phyloP scores from a whole-genome alignment of 1,139 yeast species.

The Pichia sp. region DNA sequence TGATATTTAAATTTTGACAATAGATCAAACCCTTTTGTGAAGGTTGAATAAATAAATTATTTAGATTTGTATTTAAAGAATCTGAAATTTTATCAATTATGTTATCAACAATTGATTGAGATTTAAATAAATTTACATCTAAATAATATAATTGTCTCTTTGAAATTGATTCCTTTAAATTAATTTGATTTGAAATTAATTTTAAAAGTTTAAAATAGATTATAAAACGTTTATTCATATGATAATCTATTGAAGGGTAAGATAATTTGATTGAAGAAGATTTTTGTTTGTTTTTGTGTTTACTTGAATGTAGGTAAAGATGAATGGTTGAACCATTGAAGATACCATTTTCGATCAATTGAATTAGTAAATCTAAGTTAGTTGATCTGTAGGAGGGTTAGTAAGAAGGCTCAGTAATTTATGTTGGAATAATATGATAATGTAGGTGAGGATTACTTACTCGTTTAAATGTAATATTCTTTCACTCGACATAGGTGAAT shows the following conservation, averaged over 20 bases:
- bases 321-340: constrained; percentile 8
- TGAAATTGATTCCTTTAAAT: constrained; percentile 32
- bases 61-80: constrained; percentile 27
- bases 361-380: not conserved
- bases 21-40: constrained; percentile 57
- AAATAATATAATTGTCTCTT: constrained; percentile 60
- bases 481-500: too few relatives aligned
- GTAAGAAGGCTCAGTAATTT: not conserved
- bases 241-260: constrained; percentile 18
- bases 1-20: too few relatives aligned
- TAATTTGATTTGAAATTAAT: constrained; percentile 18
- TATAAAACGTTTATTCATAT: constrained; percentile 17
- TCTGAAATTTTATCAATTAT: constrained; percentile 32
- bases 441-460: too few relatives aligned
- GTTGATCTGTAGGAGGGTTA: not conserved
- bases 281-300: too few relatives aligned
- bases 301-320: not conserved
- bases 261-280: not conserved
- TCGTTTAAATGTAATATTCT: too few relatives aligned
- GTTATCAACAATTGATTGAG: constrained; percentile 40
- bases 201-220: constrained; percentile 21
- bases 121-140: constrained; percentile 48
- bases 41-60: constrained; percentile 38
- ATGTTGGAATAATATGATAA: too few relatives aligned
- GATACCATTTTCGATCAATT: constrained; percentile 11